These are phyloP conservation scores for Penicillium brasilianum DNA, from an alignment of 2,329 filamentous ascomycete species.

Conservation along the genomic window DNA sequence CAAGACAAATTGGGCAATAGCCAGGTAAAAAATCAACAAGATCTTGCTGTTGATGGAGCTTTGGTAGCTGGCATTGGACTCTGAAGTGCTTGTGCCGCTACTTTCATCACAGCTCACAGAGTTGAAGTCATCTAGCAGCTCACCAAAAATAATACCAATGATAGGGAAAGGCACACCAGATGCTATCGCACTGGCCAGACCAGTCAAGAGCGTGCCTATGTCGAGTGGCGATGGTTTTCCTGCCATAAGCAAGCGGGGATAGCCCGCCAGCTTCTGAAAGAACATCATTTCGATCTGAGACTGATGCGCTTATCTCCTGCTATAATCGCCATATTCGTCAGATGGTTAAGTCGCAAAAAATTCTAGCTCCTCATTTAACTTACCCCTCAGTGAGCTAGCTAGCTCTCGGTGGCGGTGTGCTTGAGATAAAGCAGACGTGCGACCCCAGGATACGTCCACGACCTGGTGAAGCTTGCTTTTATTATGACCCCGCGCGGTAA, in stretches of 20 bases:
- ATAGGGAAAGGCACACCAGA: conserved; percentile 49
- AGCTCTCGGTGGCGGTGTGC: neutral
- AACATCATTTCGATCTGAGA: conserved; percentile 33
- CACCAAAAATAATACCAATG: conserved; percentile 48
- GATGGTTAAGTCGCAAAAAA: neutral
- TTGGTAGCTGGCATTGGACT: conserved; percentile 29
- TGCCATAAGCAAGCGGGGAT: conserved; percentile 44
- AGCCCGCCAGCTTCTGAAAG: conserved; percentile 40
- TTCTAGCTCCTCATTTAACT: neutral
- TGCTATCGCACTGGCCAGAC: conserved; percentile 38
- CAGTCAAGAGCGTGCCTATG: conserved; percentile 34
- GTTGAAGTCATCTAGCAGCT: conserved; percentile 49
- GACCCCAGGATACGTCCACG: neutral
- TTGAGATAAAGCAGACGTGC: neutral
- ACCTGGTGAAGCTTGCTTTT: neutral
- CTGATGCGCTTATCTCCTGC: neutral
- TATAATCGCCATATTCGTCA: neutral
- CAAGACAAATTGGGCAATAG: conserved; percentile 65
- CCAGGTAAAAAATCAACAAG: conserved; percentile 66
- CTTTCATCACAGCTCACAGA: conserved; percentile 33
- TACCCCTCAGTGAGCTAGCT: conserved; percentile 6
- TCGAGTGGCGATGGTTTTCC: conserved; percentile 43
- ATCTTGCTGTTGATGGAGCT: conserved; percentile 57
- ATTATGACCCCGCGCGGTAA: neutral
- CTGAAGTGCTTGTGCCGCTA: conserved; percentile 12